Percentiles rank a stretch among this genome's conserved stretches.
Evolutionary conservation across 1,284 basidiomycete genomes (phyloP).

Genomic region (Ceratobasidium sp.): DNA sequence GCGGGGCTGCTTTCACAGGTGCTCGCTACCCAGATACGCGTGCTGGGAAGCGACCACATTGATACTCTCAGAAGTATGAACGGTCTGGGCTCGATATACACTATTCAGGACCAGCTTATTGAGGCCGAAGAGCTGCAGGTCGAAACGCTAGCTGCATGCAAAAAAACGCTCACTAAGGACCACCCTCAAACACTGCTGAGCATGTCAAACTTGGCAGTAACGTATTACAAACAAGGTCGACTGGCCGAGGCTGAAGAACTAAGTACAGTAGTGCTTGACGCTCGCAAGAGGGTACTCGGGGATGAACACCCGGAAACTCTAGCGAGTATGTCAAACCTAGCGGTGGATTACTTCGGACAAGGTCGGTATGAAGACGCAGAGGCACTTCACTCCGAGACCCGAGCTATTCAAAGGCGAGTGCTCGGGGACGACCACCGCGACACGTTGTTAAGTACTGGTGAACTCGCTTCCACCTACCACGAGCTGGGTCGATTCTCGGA

Average conservation of each 20-base stretch:
- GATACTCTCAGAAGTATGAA: not conserved
- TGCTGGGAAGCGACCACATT: not conserved
- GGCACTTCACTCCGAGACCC: not conserved
- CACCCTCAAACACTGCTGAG: not conserved
- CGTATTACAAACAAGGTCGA: not conserved
- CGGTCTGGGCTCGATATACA: not conserved
- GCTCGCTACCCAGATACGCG: not conserved
- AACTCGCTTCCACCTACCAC: slow-evolving; percentile 9
- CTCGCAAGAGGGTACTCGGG: not conserved
- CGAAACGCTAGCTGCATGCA: not conserved
- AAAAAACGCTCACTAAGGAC: not conserved
- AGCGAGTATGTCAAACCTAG: not conserved
- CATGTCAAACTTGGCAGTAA: not conserved
- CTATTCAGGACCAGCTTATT: not conserved
- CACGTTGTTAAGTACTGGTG: not conserved
- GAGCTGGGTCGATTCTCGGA: not conserved
- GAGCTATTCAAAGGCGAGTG: not conserved
- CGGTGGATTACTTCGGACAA: not conserved
- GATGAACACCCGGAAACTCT: not conserved
- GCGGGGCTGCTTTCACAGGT: not conserved
- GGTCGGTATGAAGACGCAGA: slow-evolving; percentile 10
- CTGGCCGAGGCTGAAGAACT: slow-evolving; percentile 16
- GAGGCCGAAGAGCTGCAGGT: not conserved
- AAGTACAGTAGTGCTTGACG: not conserved
- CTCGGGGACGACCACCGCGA: slow-evolving; percentile 8